A percentile compares a stretch with the other conserved stretches of the same genome.
Evolutionary conservation across 78 protist genomes (phyloP).

Genomic region (slime mould (Dictyostelium discoideum)): DNA sequence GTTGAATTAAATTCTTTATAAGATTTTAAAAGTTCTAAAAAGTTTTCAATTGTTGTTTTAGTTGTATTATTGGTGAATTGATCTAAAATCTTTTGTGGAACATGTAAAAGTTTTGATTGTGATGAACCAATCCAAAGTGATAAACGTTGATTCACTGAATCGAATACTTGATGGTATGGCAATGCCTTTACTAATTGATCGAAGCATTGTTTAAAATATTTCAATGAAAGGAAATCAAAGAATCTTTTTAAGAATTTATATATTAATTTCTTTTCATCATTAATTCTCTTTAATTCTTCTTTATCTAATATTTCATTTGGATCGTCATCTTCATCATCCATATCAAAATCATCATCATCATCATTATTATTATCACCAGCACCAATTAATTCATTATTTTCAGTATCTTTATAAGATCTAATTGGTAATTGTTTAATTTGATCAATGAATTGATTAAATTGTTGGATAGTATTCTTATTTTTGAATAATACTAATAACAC

Average conservation of each 20-base stretch:
- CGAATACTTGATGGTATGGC: conserved; percentile 43
- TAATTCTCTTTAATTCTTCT: not conserved
- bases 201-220: not conserved
- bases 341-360: not conserved
- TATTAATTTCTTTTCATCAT: not conserved
- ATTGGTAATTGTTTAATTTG: not conserved
- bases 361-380: not conserved
- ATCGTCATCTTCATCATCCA: not conserved
- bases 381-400: not conserved
- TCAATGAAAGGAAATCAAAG: not conserved
- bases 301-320: not conserved
- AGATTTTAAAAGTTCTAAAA: not conserved
- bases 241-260: not conserved
- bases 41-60: not conserved
- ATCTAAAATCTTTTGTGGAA: conserved; percentile 18
- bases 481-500: not conserved
- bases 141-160: conserved; percentile 20
- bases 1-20: not conserved
- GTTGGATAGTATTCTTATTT: not conserved
- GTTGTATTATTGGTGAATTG: not conserved
- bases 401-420: not conserved
- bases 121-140: conserved; percentile 46
- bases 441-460: not conserved
- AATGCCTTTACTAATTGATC: not conserved
- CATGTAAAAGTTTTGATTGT: not conserved